These are phyloP conservation scores for Candida albicans DNA, from an alignment of 1,139 yeast species.

Conservation along the genomic window DNA sequence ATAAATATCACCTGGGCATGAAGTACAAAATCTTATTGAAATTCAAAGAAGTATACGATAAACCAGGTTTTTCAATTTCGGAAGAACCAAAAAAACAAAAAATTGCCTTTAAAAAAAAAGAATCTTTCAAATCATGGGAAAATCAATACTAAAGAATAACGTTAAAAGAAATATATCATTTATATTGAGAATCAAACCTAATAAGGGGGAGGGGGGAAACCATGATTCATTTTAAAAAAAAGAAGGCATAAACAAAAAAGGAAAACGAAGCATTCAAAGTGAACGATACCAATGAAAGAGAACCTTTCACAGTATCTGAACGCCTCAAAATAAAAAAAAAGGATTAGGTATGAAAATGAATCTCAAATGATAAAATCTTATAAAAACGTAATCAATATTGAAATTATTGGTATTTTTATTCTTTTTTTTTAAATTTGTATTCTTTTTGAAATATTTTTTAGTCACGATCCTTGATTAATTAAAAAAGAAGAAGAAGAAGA, in stretches of 20 bases:
- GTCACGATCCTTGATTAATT: slow-evolving; percentile 47
- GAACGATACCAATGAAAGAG: slow-evolving; percentile 14
- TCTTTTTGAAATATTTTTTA: slow-evolving; percentile 24
- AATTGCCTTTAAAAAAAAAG: slow-evolving; percentile 20
- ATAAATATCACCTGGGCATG: slow-evolving; percentile 53
- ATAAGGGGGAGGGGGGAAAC: slow-evolving; percentile 14
- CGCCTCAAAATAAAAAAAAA: slow-evolving; percentile 12
- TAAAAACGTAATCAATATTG: slow-evolving; percentile 9
- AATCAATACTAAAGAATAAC: slow-evolving; percentile 15
- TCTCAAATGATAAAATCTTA: slow-evolving; percentile 3
- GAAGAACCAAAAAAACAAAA: slow-evolving; percentile 35
- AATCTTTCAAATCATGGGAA: neutral
- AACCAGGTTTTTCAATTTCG: slow-evolving; percentile 48
- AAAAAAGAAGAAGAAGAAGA: slow-evolving; percentile 22
- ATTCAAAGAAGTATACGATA: slow-evolving; percentile 40
- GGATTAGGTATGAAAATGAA: slow-evolving; percentile 5
- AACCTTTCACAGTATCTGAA: slow-evolving; percentile 18
- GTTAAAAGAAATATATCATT: slow-evolving; percentile 19
- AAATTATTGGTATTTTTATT: slow-evolving; percentile 17
- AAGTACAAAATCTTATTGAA: slow-evolving; percentile 45
- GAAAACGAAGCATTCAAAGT: slow-evolving; percentile 10
- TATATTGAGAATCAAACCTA: slow-evolving; percentile 20
- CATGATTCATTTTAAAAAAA: slow-evolving; percentile 2
- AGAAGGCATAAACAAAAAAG: slow-evolving; percentile 12
- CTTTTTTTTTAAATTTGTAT: slow-evolving; percentile 9